These are phyloP conservation scores for Dioszegia aurantiaca DNA, from an alignment of 768 basidiomycete species.

Conservation along the genomic window DNA sequence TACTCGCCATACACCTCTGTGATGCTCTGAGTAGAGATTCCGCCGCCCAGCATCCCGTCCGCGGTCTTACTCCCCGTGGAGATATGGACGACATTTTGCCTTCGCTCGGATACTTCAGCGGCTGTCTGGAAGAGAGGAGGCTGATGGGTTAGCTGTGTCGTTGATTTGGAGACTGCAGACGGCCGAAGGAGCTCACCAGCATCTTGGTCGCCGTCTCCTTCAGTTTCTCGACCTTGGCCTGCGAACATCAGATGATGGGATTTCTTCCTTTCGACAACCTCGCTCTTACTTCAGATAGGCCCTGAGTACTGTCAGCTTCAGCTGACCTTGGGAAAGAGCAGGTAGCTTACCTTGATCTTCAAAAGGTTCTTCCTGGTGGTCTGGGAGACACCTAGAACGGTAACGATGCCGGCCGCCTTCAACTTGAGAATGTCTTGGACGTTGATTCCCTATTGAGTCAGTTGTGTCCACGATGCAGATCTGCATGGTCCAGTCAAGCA, in stretches of 20 bases:
- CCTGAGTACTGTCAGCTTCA: slow-evolving; percentile 53
- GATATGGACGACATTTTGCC: slow-evolving; percentile 71
- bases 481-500: no score
- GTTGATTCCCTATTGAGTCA: slow-evolving; percentile 71
- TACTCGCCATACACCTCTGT: slow-evolving; percentile 97
- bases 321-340: background rate
- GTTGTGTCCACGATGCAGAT: background rate
- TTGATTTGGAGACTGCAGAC: background rate
- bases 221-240: slow-evolving; percentile 91
- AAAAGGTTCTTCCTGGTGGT: slow-evolving; percentile 82
- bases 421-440: slow-evolving; percentile 92
- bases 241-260: background rate
- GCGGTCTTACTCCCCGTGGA: slow-evolving; percentile 92
- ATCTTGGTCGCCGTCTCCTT: slow-evolving; percentile 94
- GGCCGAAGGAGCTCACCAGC: slow-evolving; percentile 57
- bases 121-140: slow-evolving; percentile 90
- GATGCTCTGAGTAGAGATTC: slow-evolving; percentile 87
- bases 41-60: slow-evolving; percentile 82
- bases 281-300: slow-evolving; percentile 61
- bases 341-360: slow-evolving; percentile 75
- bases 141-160: slow-evolving; percentile 53
- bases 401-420: slow-evolving; percentile 60
- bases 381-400: slow-evolving; percentile 64
- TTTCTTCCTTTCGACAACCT: background rate
- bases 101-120: slow-evolving; percentile 67